Base-by-base conservation (phyloP, 148 eudicot genomes). In the Agrostemma githago region DNA sequence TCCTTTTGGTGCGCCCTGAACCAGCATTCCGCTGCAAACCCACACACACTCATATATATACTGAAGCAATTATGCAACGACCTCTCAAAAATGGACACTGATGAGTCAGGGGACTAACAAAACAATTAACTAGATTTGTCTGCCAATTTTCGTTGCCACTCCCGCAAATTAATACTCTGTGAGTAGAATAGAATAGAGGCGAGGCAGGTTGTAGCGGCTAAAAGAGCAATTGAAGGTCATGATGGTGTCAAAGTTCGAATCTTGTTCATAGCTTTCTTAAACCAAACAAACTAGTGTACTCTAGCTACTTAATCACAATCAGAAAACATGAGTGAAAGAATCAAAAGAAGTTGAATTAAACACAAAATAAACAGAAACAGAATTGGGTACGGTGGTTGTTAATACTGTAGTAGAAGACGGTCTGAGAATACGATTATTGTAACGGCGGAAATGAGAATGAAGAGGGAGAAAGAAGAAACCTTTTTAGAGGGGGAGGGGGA, bases 21-120 rank as follows among this genome's bases (percentile, higher is more conserved):
- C 97, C 77, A 91, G 83, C 98, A 91, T 94, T 65, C 97, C 98
- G 88, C 98, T 94, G 87, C 77, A 82, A 57, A 74, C 77, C 43
- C 17, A 70, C 34, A 72, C 41, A 26, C 34, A 26, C 34, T 0
- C 34, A 26, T 26, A 26, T 26, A 26, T 26, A 26, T 26, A 46
- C 58, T 62, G 26, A n/a, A 62, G 67, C 39, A 66, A 75, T 67
- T 39, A 3, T 15, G 40, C 69, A 40, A 66, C n/a, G n/a, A n/a
- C 69, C 41, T 66, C n/a, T 21, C 5, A 34, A 40, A 39, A 43
- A 4, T 26, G 1, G 14, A 17, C 44, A 64, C 14, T 64, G 17
- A 61, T 12, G 11, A 61, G 2, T 20, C 8, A 8, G 37, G 34
- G 34, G 34, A 10, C 66, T 15, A 21, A 12, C 8, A 8, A 8